Evolutionary conservation across 2,329 filamentous ascomycete species (phyloP).

Genomic region (Lachnellula cervina): DNA sequence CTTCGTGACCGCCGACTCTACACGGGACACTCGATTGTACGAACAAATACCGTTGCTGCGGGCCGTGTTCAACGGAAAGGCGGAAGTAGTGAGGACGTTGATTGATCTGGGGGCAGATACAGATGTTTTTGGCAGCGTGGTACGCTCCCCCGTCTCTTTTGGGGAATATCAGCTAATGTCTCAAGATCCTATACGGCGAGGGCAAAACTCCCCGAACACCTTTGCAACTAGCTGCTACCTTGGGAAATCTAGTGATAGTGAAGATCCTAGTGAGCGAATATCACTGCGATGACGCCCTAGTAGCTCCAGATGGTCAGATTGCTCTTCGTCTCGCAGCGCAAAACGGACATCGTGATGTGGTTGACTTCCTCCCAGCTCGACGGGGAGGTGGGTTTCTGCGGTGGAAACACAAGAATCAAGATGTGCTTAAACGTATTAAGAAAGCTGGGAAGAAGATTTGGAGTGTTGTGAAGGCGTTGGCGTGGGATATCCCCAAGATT

Average conservation of each 20-base stretch:
- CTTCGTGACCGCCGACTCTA: slow-evolving; percentile 1
- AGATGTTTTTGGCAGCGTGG: slow-evolving; percentile 9
- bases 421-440: slow-evolving; percentile 27
- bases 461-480: slow-evolving; percentile 24
- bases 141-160: neutral
- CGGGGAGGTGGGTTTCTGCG: slow-evolving; percentile 37
- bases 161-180: neutral
- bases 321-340: slow-evolving; percentile 42
- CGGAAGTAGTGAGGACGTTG: slow-evolving; percentile 6
- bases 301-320: slow-evolving; percentile 42
- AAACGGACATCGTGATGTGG: slow-evolving; percentile 39
- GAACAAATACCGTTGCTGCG: slow-evolving; percentile 9
- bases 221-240: slow-evolving; percentile 40
- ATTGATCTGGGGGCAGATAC: slow-evolving; percentile 10
- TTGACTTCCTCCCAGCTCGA: slow-evolving; percentile 38
- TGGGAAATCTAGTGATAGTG: slow-evolving; percentile 38
- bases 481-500: slow-evolving; percentile 32
- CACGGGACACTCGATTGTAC: neutral
- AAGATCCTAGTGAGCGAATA: slow-evolving; percentile 38
- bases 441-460: slow-evolving; percentile 23
- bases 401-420: slow-evolving; percentile 33
- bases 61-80: slow-evolving; percentile 8
- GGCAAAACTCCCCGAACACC: slow-evolving; percentile 34
- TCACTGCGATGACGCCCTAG: slow-evolving; percentile 38
- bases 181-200: neutral